A percentile compares a stretch with the other conserved stretches of the same genome.
These are phyloP conservation scores for Casuarina glauca DNA, from an alignment of 306 rosid species.

Conservation along the genomic window DNA sequence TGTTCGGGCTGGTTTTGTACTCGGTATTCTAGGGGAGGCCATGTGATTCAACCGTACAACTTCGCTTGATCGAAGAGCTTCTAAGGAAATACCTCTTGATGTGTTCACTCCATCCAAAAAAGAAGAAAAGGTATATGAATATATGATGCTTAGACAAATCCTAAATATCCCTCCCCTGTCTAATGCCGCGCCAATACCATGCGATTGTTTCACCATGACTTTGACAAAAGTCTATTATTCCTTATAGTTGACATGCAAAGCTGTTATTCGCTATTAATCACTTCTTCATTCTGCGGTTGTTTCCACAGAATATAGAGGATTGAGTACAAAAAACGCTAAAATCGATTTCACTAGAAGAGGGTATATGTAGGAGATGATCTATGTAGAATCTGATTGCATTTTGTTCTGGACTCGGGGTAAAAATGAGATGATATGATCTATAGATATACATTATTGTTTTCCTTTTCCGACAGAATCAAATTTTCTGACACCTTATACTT, in stretches of 20 bases:
- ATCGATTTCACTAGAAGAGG: not conserved
- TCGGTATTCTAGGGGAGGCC: too few relatives aligned
- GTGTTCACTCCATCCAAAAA: too few relatives aligned
- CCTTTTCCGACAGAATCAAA: not conserved
- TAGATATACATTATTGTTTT: not conserved
- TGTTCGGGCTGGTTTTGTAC: too few relatives aligned
- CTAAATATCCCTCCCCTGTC: conserved; percentile 25
- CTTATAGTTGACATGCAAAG: not conserved
- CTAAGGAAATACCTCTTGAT: too few relatives aligned
- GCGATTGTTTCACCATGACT: not conserved
- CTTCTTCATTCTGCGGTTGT: conserved; percentile 15
- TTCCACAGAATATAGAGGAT: conserved; percentile 23
- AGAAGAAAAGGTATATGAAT: too few relatives aligned
- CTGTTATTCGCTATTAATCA: not conserved
- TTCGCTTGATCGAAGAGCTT: too few relatives aligned
- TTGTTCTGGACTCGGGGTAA: not conserved
- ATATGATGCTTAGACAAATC: not conserved
- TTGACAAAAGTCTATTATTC: not conserved
- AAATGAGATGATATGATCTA: not conserved
- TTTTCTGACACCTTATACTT: not conserved
- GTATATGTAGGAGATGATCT: not conserved
- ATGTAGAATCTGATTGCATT: not conserved
- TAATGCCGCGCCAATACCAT: not conserved
- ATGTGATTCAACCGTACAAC: too few relatives aligned
- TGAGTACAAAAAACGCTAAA: conserved; percentile 19